These are phyloP conservation scores for Amniculicola lignicola DNA, from an alignment of 495 filamentous ascomycete species.

Conservation along the genomic window DNA sequence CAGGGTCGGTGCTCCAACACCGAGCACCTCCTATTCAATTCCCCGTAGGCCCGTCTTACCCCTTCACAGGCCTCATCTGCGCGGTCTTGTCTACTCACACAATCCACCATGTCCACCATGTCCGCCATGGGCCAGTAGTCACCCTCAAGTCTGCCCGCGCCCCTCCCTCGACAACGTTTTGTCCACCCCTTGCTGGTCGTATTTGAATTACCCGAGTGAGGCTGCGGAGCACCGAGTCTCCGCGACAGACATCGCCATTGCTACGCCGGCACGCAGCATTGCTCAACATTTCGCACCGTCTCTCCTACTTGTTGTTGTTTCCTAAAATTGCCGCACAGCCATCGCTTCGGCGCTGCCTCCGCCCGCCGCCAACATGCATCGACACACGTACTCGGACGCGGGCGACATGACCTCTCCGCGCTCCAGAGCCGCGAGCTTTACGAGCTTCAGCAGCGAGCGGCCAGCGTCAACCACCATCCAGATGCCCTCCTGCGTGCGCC, in stretches of 20 bases:
- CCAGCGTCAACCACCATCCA: slow-evolving; percentile 53
- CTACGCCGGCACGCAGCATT: slow-evolving; percentile 1
- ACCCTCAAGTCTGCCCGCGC: no score
- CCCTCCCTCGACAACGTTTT: no score
- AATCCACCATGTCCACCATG: no score
- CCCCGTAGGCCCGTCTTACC: no score
- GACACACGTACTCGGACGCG: slow-evolving; percentile 49
- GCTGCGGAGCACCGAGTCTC: not conserved
- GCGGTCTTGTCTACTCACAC: no score
- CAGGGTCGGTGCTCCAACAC: no score
- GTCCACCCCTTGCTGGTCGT: not conserved
- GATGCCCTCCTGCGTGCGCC: slow-evolving; percentile 64
- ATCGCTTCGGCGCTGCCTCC: not conserved
- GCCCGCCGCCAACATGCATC: slow-evolving; percentile 32
- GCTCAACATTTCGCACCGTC: not conserved
- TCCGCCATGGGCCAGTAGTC: no score
- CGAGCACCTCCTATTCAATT: no score
- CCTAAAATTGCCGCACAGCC: not conserved
- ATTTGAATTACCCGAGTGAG: not conserved
- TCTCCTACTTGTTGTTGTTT: not conserved
- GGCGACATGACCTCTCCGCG: slow-evolving; percentile 33
- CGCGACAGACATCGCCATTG: no score
- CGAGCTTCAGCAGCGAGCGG: slow-evolving; percentile 38
- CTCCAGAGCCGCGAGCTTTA: slow-evolving; percentile 35
- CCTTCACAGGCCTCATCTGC: no score